phyloP scores from a whole-genome alignment of 257 asterid genomes.

The Solanum okadae region DNA sequence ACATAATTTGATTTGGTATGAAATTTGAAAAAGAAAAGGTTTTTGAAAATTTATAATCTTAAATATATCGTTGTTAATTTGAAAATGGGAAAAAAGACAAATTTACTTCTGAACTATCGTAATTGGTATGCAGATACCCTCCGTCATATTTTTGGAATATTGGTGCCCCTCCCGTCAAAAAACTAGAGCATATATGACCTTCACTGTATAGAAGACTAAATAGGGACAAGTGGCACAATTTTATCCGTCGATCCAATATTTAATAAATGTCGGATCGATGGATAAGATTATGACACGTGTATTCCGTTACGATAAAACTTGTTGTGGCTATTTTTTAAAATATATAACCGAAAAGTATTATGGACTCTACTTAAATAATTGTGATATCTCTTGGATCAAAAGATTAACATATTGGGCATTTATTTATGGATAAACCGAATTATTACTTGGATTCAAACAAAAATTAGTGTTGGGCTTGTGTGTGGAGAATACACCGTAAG shows the following conservation, averaged over 20 bases:
- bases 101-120: accelerated
- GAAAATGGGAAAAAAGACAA: neutral
- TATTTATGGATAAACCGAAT: neutral
- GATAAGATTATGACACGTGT: too few species aligned
- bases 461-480: neutral
- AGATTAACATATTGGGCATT: neutral
- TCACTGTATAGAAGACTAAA: too few species aligned
- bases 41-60: neutral
- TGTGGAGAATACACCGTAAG: neutral
- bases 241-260: too few species aligned
- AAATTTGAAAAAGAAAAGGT: accelerated
- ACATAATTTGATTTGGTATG: neutral
- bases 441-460: neutral
- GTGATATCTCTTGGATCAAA: neutral
- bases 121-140: too few species aligned
- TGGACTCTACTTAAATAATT: neutral
- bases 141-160: too few species aligned
- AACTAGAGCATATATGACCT: too few species aligned
- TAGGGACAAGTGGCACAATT: too few species aligned
- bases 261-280: accelerated
- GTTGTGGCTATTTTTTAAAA: neutral
- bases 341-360: neutral
- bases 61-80: neutral
- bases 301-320: too few species aligned
- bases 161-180: too few species aligned